Base-by-base conservation (phyloP, 257 asterid species). In the Craterostigma plantagineum region DNA sequence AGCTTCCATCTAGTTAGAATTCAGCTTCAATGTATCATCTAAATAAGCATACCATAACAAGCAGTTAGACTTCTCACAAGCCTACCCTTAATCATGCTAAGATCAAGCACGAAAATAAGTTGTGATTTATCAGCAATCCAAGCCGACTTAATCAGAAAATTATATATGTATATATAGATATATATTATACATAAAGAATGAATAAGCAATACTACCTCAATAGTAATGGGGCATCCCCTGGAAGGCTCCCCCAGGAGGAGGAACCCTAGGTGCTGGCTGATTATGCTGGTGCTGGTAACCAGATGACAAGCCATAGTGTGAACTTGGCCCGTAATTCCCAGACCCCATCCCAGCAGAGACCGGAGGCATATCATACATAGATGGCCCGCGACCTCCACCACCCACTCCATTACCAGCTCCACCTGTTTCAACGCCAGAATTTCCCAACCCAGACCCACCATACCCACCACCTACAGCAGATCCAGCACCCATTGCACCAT, bases 201-300 rank as follows among this genome's bases (percentile, higher is more conserved):
- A 23, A 57, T 27, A 43, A 35, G 43, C 17, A 56, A n/a, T 35
- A n/a, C n/a, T 68, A 78, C 94, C 94, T 81, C 65, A 81, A 56
- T 78, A 78, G 60, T 75, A 72, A 49, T 72, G 85, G 45, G 61
- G 81, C 68, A 63, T 53, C 57, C 92, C 83, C 61, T 65, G 87
- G 68, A 67, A 77, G 56, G 65, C 52, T 50, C 77, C 92, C 14
- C 94, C 87, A 37, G 77, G 68, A 11, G 75, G 75, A 38, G 75
- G 75, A 38, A 63, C 61, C 57, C 92, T 70, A 40, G 74, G 73
- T 9, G 77, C 43, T 17, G 57, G 55, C 51, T 64, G 93, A 58
- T 71, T 74, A 50, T 65, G 81, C 54, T 52, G 81, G 53, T 62
- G 61, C 45, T 63, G 86, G 65, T 75, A 72, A 59, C 68, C 54